Conservation (phyloP, 352 stramenopile genomes). For the Phytophthora cryptogea region DNA sequence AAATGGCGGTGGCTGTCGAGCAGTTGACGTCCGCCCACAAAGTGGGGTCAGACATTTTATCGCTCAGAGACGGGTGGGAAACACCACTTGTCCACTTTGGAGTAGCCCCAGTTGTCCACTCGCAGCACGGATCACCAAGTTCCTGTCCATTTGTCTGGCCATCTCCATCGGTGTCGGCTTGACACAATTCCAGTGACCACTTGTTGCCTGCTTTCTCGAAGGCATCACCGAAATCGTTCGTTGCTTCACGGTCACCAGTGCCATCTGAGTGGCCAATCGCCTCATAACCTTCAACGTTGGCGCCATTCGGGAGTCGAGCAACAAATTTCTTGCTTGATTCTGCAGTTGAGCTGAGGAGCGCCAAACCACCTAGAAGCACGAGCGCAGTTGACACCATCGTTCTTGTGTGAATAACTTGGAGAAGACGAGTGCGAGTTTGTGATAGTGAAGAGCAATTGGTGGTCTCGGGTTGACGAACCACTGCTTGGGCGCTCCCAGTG, state of each 20-base stretch:
- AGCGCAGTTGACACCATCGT: conserved; percentile 12
- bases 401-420: background rate
- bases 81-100: conserved; percentile 8
- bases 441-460: background rate
- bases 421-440: background rate
- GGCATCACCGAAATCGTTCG: conserved; percentile 3
- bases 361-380: background rate
- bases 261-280: conserved; percentile 8
- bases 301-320: conserved; percentile 3
- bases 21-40: conserved; percentile 12
- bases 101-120: background rate
- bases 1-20: background rate
- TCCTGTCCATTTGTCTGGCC: conserved; percentile 12
- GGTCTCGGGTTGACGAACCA: background rate
- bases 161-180: conserved; percentile 13
- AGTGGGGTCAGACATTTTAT: conserved; percentile 1
- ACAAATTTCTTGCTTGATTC: conserved; percentile 10
- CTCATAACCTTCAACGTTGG: conserved; percentile 1
- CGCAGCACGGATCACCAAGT: conserved; percentile 8
- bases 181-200: conserved; percentile 7
- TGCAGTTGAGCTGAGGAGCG: background rate
- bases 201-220: conserved; percentile 9
- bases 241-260: conserved; percentile 5
- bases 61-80: conserved; percentile 7
- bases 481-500: background rate